Conservation (phyloP, 2,329 filamentous ascomycete species). For the Mycogone perniciosa region DNA sequence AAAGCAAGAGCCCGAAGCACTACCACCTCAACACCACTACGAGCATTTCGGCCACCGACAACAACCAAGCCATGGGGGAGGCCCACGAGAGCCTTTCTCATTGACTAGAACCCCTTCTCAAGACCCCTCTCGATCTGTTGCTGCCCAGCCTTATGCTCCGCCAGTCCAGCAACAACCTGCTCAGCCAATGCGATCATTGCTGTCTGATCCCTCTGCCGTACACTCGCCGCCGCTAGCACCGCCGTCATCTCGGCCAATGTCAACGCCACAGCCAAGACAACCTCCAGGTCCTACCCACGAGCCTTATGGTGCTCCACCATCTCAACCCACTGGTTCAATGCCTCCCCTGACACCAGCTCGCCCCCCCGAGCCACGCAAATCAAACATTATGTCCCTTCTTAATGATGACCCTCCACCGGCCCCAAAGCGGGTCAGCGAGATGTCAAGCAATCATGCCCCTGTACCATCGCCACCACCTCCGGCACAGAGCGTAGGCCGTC, state of each 20-base stretch:
- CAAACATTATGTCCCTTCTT: constrained; percentile 56
- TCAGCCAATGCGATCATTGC: constrained; percentile 34
- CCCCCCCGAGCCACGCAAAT: constrained; percentile 49
- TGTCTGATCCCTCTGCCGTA: constrained; percentile 32
- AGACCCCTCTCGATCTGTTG: constrained; percentile 37
- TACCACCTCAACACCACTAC: constrained; percentile 34
- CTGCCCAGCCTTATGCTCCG: constrained; percentile 26
- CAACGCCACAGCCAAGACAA: constrained; percentile 32
- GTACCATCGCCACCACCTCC: constrained; percentile 46
- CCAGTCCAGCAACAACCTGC: constrained; percentile 31
- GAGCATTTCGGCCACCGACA: constrained; percentile 39
- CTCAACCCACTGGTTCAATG: constrained; percentile 25
- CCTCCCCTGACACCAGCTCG: constrained; percentile 31
- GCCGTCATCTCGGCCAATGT: constrained; percentile 30
- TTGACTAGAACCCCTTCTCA: constrained; percentile 34
- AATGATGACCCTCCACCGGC: constrained; percentile 51
- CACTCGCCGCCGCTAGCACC: constrained; percentile 36
- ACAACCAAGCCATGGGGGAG: constrained; percentile 32
- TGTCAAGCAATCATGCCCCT: constrained; percentile 30
- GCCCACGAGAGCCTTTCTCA: constrained; percentile 36
- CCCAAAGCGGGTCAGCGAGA: constrained; percentile 47
- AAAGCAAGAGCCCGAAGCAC: constrained; percentile 46
- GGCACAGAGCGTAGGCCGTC: constrained; percentile 38
- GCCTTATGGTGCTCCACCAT: constrained; percentile 22
- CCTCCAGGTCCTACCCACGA: constrained; percentile 26